Percentiles rank a stretch among this genome's conserved stretches.
These are phyloP conservation scores for Amorphotheca resinae DNA, from an alignment of 495 filamentous ascomycete species.

Conservation along the genomic window DNA sequence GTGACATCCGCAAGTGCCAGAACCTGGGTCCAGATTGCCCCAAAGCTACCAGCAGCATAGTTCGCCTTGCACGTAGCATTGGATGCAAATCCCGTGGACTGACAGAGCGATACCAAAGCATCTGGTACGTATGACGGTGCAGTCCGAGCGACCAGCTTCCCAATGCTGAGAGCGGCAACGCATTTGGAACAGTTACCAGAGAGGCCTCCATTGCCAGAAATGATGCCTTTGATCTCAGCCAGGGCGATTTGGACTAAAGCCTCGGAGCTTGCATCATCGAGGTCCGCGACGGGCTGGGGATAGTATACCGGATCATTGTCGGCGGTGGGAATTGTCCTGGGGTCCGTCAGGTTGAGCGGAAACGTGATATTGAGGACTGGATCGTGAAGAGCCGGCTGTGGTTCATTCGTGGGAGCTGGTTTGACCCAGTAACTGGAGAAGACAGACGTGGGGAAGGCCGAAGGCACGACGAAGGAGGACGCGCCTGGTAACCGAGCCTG, in stretches of 20 bases:
- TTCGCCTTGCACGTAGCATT: conserved; percentile 32
- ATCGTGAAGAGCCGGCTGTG: conserved; percentile 45
- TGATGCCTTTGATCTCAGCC: conserved; percentile 32
- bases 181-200: conserved; percentile 40
- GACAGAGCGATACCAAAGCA: conserved; percentile 39
- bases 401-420: conserved; percentile 40
- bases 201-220: conserved; percentile 25
- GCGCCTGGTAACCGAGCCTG: conserved; percentile 21
- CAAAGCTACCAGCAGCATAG: conserved; percentile 34
- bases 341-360: conserved; percentile 43
- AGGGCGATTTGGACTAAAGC: conserved; percentile 29
- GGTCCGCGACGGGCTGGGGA: conserved; percentile 30
- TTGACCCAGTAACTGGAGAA: conserved; percentile 40
- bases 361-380: conserved; percentile 44
- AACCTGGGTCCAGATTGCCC: conserved; percentile 46
- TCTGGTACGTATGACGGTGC: conserved; percentile 36
- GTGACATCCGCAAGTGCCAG: conserved; percentile 40
- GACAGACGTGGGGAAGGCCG: conserved; percentile 41
- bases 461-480: conserved; percentile 35
- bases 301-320: conserved; percentile 39
- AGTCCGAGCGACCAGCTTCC: conserved; percentile 34
- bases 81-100: conserved; percentile 29
- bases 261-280: conserved; percentile 28
- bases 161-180: conserved; percentile 35
- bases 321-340: conserved; percentile 34